These are phyloP conservation scores for Phytopythium oedochilum DNA, from an alignment of 352 stramenopile species.

Conservation along the genomic window DNA sequence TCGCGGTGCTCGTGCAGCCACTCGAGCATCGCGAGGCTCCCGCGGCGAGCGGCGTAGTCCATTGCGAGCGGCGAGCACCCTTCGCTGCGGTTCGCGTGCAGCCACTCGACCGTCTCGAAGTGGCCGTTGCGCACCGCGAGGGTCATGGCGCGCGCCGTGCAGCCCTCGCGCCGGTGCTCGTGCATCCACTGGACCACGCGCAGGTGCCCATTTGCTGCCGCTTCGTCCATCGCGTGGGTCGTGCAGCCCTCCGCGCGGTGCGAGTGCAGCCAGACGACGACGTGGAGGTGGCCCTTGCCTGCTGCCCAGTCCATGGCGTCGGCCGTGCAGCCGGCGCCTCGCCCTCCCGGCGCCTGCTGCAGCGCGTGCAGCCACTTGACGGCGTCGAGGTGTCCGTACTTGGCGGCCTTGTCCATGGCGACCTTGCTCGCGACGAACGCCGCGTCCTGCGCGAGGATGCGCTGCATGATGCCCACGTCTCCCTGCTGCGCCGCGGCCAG, in stretches of 20 bases:
- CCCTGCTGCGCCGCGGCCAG: conserved; percentile 19
- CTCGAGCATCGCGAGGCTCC: neutral
- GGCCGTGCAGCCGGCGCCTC: neutral
- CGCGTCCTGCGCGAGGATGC: conserved; percentile 13
- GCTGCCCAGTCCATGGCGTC: conserved; percentile 1
- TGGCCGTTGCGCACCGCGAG: conserved; percentile 6
- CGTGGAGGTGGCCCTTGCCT: conserved; percentile 24
- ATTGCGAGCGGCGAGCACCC: neutral
- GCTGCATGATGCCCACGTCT: conserved; percentile 16
- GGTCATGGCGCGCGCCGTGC: conserved; percentile 9
- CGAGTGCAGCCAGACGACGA: neutral
- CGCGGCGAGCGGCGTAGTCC: neutral
- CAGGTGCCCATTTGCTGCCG: neutral
- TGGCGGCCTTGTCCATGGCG: conserved; percentile 25
- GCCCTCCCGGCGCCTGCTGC: neutral
- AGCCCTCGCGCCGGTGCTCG: conserved; percentile 3
- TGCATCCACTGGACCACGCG: conserved; percentile 6
- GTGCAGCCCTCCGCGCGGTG: neutral
- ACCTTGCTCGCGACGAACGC: conserved; percentile 11
- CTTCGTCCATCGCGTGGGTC: conserved; percentile 4
- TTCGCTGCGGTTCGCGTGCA: conserved; percentile 5
- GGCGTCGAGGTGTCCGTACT: conserved; percentile 20
- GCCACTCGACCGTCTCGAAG: conserved; percentile 10
- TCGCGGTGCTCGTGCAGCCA: neutral
- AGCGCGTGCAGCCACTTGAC: conserved; percentile 26